Percentiles rank a stretch among this genome's conserved stretches.
These are phyloP conservation scores for Sporothrix curviconia DNA, from an alignment of 2,329 filamentous ascomycete species.

Conservation along the genomic window DNA sequence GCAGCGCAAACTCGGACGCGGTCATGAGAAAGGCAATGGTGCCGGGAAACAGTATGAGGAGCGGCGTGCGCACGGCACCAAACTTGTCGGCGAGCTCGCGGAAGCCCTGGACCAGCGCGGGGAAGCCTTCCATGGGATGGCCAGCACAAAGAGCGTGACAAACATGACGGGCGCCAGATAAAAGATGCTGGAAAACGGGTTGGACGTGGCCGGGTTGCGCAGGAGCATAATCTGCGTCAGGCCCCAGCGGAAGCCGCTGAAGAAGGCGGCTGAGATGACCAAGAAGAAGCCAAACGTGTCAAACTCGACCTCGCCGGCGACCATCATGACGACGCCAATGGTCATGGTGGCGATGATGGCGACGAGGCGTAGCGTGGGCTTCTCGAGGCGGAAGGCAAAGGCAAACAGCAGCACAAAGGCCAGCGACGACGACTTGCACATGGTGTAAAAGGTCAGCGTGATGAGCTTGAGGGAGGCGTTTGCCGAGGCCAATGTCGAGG, in stretches of 20 bases:
- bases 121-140: conserved; percentile 77
- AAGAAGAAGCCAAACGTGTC: conserved; percentile 79
- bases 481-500: conserved; percentile 90
- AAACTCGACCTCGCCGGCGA: conserved; percentile 89
- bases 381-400: conserved; percentile 86
- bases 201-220: conserved; percentile 88
- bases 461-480: conserved; percentile 95
- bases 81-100: conserved; percentile 56
- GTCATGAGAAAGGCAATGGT: conserved; percentile 95
- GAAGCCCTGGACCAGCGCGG: conserved; percentile 60
- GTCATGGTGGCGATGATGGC: conserved; percentile 90
- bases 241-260: conserved; percentile 96
- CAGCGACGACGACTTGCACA: conserved; percentile 97
- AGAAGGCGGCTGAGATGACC: conserved; percentile 88
- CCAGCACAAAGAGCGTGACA: conserved; percentile 67
- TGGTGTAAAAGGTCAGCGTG: conserved; percentile 94
- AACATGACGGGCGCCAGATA: conserved; percentile 99
- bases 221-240: conserved; percentile 94
- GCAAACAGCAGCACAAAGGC: conserved; percentile 94
- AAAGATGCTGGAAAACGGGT: conserved; percentile 95
- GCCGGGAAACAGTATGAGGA: conserved; percentile 83
- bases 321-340: conserved; percentile 92
- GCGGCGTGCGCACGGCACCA: conserved; percentile 58
- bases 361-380: conserved; percentile 77
- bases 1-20: conserved; percentile 85